Conservation (phyloP, 129 eudicot genomes). For the Silybum marianum region DNA sequence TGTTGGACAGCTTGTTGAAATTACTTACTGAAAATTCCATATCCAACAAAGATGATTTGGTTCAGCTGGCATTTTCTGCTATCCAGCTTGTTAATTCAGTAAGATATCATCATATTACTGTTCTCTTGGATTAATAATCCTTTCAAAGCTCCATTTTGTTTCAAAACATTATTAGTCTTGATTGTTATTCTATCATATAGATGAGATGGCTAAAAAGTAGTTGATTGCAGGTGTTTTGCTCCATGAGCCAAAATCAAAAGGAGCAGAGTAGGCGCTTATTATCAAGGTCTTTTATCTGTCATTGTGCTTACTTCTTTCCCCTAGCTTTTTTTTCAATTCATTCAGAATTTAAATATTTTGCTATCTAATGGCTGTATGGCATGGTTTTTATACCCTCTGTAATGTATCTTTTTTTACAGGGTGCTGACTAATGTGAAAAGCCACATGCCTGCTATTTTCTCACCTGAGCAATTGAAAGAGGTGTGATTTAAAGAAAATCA, state of each 20-base stretch:
- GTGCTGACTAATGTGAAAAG: conserved; percentile 57
- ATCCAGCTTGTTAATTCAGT: conserved; percentile 62
- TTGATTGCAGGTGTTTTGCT: conserved; percentile 63
- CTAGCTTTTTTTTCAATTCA: background rate
- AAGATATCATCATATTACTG: conserved; percentile 31
- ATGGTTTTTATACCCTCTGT: conserved; percentile 10
- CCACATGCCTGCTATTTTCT: conserved; percentile 53
- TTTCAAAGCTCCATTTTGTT: background rate
- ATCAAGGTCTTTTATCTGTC: conserved; percentile 51
- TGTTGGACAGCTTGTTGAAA: conserved; percentile 49
- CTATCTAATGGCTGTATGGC: conserved; percentile 2
- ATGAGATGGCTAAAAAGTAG: conserved; percentile 5
- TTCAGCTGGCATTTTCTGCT: conserved; percentile 53
- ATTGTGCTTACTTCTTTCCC: conserved; percentile 16
- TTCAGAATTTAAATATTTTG: background rate
- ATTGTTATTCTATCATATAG: background rate
- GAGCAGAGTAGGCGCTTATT: conserved; percentile 50
- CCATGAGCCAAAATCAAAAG: conserved; percentile 59
- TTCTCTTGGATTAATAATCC: background rate
- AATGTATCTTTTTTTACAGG: conserved; percentile 43
- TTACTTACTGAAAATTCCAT: conserved; percentile 42
- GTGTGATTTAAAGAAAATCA: conserved; percentile 35
- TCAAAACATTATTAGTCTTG: background rate
- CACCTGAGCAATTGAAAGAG: conserved; percentile 74
- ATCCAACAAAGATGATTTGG: conserved; percentile 53